These are phyloP conservation scores for Fagus sylvatica DNA, from an alignment of 306 rosid genomes.

Conservation along the genomic window DNA sequence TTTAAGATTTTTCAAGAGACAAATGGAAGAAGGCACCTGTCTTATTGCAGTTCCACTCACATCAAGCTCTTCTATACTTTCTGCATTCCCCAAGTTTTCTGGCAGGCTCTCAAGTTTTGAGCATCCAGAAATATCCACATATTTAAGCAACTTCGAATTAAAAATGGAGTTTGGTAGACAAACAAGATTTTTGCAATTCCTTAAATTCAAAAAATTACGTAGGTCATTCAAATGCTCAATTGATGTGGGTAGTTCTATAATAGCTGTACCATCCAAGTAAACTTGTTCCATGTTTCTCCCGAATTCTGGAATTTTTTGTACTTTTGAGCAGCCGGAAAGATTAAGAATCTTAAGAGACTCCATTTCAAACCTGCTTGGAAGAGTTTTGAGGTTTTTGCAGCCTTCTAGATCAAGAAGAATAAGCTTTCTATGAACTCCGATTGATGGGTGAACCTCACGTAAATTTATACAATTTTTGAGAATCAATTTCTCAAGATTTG, in stretches of 20 bases:
- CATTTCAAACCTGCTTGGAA: not conserved
- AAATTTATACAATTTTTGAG: conserved; percentile 24
- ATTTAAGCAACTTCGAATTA: too few relatives aligned
- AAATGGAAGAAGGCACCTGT: too few relatives aligned
- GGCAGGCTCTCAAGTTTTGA: too few relatives aligned
- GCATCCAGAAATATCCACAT: too few relatives aligned
- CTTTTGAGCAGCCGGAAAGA: conserved; percentile 6
- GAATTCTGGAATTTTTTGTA: conserved; percentile 14
- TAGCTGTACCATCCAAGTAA: not conserved
- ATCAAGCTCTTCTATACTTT: too few relatives aligned
- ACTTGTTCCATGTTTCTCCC: not conserved
- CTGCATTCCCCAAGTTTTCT: too few relatives aligned
- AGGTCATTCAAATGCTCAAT: not conserved
- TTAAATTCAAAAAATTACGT: too few relatives aligned
- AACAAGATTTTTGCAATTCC: too few relatives aligned
- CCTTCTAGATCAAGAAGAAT: not conserved
- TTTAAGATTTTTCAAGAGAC: too few relatives aligned
- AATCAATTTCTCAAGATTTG: conserved; percentile 19
- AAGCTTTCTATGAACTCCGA: not conserved
- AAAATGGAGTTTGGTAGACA: too few relatives aligned
- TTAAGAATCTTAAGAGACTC: not conserved
- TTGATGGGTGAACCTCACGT: conserved; percentile 15
- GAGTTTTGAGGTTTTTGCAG: conserved; percentile 1
- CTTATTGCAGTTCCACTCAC: too few relatives aligned
- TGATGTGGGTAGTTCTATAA: conserved; percentile 11